These are phyloP conservation scores for Domatiomyces catenatus DNA, from an alignment of 2,329 filamentous ascomycete species.

Conservation along the genomic window DNA sequence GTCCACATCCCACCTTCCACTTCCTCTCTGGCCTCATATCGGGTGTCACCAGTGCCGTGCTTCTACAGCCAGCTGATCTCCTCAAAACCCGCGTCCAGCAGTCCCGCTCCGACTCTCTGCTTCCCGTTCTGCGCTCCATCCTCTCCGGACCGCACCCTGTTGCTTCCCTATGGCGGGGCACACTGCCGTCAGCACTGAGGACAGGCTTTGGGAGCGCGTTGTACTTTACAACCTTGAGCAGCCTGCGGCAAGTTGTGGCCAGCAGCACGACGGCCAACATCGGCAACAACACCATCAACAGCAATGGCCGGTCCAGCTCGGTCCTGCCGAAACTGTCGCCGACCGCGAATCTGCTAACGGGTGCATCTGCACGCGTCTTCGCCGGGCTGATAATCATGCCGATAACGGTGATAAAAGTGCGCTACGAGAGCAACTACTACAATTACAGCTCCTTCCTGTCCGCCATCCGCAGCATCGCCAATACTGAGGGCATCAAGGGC, in stretches of 20 bases:
- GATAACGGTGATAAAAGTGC: conserved; percentile 88
- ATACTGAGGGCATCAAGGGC: conserved; percentile 57
- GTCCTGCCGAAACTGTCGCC: conserved; percentile 70
- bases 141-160: conserved; percentile 51
- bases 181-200: conserved; percentile 77
- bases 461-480: conserved; percentile 60
- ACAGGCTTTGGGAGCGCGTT: conserved; percentile 86
- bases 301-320: conserved; percentile 27
- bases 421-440: conserved; percentile 82
- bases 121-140: conserved; percentile 54
- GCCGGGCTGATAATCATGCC: conserved; percentile 91
- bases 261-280: conserved; percentile 25
- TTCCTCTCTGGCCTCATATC: conserved; percentile 21
- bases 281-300: conserved; percentile 11
- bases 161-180: conserved; percentile 76
- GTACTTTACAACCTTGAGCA: conserved; percentile 82
- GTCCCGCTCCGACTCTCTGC: conserved; percentile 54
- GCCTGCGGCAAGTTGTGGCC: conserved; percentile 50
- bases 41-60: conserved; percentile 71
- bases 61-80: conserved; percentile 88
- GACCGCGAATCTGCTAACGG: conserved; percentile 69
- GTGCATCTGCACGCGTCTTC: conserved; percentile 66
- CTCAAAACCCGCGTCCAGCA: conserved; percentile 95
- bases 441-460: conserved; percentile 59
- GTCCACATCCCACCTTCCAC: conserved; percentile 21